Base-by-base conservation (phyloP, 2,329 filamentous ascomycete species). In the Pestalotiopsis sp. region DNA sequence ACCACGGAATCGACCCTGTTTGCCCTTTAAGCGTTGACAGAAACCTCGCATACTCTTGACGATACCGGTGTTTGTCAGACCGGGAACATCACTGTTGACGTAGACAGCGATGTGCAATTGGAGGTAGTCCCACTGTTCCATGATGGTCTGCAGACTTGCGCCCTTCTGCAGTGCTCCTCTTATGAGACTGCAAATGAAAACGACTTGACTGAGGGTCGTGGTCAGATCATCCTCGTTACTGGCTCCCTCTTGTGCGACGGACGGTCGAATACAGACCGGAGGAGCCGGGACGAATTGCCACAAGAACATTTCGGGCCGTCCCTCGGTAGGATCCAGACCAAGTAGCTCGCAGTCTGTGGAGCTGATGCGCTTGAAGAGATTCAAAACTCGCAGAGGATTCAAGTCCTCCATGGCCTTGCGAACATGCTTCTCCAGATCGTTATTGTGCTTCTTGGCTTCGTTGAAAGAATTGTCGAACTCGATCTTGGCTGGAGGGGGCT, bases 81-180 rank as follows among this genome's bases (percentile, higher is more conserved):
- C 95, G 0, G 96, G 96, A 2, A 97, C 91, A 75, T 98, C 95
- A 72, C 95, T 97, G 83, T 99, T 98, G 79, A 99, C 95, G 79
- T 99, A 98, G 87, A 98, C 94, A 70, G 95, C 96, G 70, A 98
- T 93, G 76, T 98, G 95, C 9, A 97, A 87, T 77, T 98, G 95
- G 70, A 99, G 84, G 76, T 95, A 98, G 77, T 99, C 96, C 96
- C 96, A 99, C 75, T 97, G 94, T 78, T 99, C 96, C 91, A 98
- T 97, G 68, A 98, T 93, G 0, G 93, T 97, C 72, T 92, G 89
- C 2, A 99, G 87, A 0, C 94, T 90, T 14, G 95, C 93, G 11
- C 95, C 95, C 73, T 94, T 94, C 70, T 92, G 87, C 17, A 98
- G 81, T 0, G 94, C 93, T 25, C 93, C 92, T 64, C 92, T 91